phyloP scores from a whole-genome alignment of 2,329 filamentous ascomycete genomes.

The Apiospora hydei region DNA sequence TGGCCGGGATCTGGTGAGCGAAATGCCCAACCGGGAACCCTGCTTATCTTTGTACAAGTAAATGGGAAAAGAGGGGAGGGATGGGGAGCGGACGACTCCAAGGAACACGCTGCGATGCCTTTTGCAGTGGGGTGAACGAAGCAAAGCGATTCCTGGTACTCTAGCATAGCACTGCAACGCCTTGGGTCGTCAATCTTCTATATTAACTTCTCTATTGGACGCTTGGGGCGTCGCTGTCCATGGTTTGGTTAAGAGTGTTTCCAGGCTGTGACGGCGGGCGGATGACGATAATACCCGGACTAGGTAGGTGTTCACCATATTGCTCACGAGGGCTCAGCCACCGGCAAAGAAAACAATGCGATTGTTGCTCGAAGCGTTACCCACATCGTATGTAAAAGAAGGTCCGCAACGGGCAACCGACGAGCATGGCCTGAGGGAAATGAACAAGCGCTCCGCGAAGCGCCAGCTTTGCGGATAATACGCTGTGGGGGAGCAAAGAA shows the following conservation, averaged over 20 bases:
- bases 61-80: not conserved
- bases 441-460: conserved; percentile 15
- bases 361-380: conserved; percentile 14
- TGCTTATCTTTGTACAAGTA: conserved; percentile 18
- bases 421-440: conserved; percentile 6
- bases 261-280: conserved; percentile 14
- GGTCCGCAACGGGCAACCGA: not conserved
- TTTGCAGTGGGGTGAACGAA: conserved; percentile 19
- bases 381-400: conserved; percentile 18
- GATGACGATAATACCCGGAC: conserved; percentile 34
- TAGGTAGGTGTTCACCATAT: conserved; percentile 15
- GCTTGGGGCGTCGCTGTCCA: conserved; percentile 27
- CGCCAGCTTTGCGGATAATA: conserved; percentile 17
- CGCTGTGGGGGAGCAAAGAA: not conserved
- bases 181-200: conserved; percentile 10
- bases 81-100: conserved; percentile 6
- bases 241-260: conserved; percentile 8
- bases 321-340: conserved; percentile 14
- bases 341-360: conserved; percentile 12
- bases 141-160: conserved; percentile 4
- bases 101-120: conserved; percentile 3
- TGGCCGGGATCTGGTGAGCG: conserved; percentile 6
- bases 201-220: conserved; percentile 40
- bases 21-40: conserved; percentile 1
- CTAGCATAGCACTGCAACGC: conserved; percentile 13